Conservation (phyloP, 2,329 filamentous ascomycete species). For the Verticillium zaregamsianum region DNA sequence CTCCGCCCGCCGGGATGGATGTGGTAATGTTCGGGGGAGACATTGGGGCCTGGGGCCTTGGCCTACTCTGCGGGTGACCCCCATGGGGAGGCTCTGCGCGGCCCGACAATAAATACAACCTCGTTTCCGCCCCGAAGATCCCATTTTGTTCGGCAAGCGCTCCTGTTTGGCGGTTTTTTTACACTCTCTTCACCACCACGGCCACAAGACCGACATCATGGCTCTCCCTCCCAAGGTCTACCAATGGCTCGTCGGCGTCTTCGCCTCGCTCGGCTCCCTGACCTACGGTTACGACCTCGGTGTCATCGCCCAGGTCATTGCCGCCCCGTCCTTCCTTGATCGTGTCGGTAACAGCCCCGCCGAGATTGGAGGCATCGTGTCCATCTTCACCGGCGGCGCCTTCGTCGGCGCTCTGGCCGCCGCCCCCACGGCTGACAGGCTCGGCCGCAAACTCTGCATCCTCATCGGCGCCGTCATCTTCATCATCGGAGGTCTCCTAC, state of each 20-base stretch:
- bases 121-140: not conserved
- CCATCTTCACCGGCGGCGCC: constrained; percentile 73
- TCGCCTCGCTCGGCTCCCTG: constrained; percentile 52
- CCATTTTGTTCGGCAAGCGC: not conserved
- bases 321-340: constrained; percentile 37
- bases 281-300: constrained; percentile 54
- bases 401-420: constrained; percentile 66
- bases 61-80: not conserved
- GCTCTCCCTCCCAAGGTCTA: constrained; percentile 40
- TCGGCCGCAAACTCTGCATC: constrained; percentile 71
- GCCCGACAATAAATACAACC: not conserved
- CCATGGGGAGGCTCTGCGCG: not conserved
- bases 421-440: constrained; percentile 56
- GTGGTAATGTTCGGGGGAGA: not conserved
- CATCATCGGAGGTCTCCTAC: constrained; percentile 66
- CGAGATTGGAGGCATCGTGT: constrained; percentile 22
- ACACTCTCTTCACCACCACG: not conserved
- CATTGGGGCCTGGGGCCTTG: not conserved
- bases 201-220: constrained; percentile 20
- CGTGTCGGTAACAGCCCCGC: constrained; percentile 28
- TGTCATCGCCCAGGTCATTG: constrained; percentile 48
- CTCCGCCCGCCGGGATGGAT: not conserved
- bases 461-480: constrained; percentile 68
- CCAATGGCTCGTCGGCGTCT: constrained; percentile 48
- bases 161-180: not conserved